Evolutionary conservation across 139 green algal species (phyloP).

Genomic region (Coelastrella sp.): DNA sequence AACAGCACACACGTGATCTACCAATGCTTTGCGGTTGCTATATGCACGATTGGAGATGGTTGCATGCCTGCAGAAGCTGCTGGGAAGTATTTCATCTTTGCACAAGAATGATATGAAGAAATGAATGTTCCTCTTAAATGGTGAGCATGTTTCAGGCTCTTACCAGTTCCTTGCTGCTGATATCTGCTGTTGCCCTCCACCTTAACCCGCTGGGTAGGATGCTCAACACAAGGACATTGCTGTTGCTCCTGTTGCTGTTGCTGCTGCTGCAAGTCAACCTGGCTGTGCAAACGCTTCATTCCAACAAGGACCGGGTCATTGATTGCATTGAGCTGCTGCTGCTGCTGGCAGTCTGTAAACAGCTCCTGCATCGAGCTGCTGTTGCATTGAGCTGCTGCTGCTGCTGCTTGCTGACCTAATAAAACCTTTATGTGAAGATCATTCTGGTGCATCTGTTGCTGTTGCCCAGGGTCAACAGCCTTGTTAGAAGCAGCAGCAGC

Average conservation of each 20-base stretch:
- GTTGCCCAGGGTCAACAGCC: not conserved
- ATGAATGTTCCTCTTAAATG: no score
- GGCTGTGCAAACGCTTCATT: no score
- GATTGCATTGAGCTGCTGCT: not conserved
- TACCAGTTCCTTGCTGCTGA: not conserved
- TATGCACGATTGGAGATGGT: no score
- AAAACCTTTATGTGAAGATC: not conserved
- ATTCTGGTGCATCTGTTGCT: not conserved
- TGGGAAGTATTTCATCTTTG: no score
- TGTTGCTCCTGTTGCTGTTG: not conserved
- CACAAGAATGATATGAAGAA: no score
- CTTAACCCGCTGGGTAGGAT: not conserved
- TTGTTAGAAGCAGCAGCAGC: no score
- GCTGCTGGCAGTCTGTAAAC: not conserved
- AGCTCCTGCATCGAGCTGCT: not conserved
- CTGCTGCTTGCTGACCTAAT: not conserved
- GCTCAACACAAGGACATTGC: not conserved
- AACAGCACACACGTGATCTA: not conserved
- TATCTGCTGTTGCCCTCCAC: not conserved
- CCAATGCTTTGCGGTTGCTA: no score
- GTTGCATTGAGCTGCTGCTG: slow-evolving; percentile 1
- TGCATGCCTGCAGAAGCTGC: no score
- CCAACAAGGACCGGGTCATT: not conserved
- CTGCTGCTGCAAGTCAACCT: no score
- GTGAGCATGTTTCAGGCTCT: not conserved